phyloP scores from a whole-genome alignment of 106 monocot species.

The Allium cepa region DNA sequence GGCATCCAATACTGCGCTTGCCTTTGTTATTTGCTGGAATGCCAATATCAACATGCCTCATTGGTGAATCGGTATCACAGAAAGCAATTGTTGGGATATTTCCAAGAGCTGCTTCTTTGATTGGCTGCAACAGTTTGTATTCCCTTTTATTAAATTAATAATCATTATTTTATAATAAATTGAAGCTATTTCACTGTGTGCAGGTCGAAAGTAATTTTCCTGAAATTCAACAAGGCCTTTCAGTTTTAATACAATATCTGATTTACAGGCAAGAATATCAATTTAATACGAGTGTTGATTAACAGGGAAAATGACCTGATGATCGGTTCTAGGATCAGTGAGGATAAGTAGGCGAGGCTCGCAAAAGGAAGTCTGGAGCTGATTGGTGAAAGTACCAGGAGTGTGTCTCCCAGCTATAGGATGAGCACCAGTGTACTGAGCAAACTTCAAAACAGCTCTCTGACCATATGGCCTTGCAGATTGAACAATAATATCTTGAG shows the following conservation, averaged over 20 bases:
- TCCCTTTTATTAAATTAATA: no score
- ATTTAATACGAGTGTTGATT: no score
- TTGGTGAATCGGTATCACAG: conserved; percentile 78
- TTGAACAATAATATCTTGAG: conserved; percentile 56
- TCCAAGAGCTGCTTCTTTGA: conserved; percentile 78
- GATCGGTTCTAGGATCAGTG: conserved; percentile 51
- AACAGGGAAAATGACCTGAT: conserved; percentile 20
- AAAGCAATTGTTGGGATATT: conserved; percentile 89
- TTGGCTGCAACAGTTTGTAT: conserved; percentile 34
- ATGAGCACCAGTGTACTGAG: conserved; percentile 59
- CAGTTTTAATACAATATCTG: no score
- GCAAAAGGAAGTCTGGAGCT: conserved; percentile 18
- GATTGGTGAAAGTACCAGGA: conserved; percentile 18
- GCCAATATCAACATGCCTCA: conserved; percentile 87
- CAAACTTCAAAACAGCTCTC: conserved; percentile 54
- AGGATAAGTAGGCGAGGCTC: conserved; percentile 19
- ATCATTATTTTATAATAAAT: no score
- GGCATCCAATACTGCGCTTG: conserved; percentile 75
- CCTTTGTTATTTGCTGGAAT: conserved; percentile 98
- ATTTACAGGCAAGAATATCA: no score
- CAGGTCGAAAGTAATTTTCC: no score
- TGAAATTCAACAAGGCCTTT: no score
- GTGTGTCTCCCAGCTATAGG: conserved; percentile 47
- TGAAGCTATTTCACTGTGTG: no score
- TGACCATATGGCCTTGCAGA: conserved; percentile 57